Percentiles rank a stretch among this genome's conserved stretches.
Conservation (phyloP, 176 grass and related monocot species). For the Alopecurus myosuroides region DNA sequence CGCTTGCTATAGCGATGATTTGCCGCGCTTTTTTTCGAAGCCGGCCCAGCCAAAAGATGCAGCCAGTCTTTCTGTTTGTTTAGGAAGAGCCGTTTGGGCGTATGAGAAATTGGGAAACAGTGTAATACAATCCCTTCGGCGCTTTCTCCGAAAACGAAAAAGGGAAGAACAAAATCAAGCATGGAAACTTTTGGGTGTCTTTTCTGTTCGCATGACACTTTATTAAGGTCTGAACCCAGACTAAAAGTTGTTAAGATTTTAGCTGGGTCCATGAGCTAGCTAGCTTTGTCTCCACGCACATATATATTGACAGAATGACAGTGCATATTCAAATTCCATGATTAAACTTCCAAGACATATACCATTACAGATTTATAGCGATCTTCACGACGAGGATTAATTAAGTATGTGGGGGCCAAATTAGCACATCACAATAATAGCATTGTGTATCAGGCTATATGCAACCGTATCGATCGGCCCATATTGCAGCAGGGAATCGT, state of each 20-base stretch:
- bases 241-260: not conserved
- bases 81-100: not conserved
- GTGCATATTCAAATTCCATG: not conserved
- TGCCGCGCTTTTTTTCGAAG: not conserved
- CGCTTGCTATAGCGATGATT: not conserved
- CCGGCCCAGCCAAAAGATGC: not conserved
- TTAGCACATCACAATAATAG: not conserved
- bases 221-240: not conserved
- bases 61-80: not conserved
- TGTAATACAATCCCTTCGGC: too few relatives aligned
- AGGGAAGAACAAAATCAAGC: too few relatives aligned
- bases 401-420: not conserved
- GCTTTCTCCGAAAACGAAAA: too few relatives aligned
- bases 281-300: not conserved
- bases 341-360: not conserved
- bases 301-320: too few relatives aligned
- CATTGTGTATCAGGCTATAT: not conserved
- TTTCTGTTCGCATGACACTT: not conserved
- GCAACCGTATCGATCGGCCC: constrained; percentile 17
- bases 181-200: not conserved
- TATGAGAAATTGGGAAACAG: not conserved
- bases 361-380: not conserved
- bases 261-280: not conserved
- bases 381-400: not conserved
- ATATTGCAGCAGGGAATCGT: not conserved